These are phyloP conservation scores for Metarhizium sp. DNA, from an alignment of 2,329 filamentous ascomycete species.

Conservation along the genomic window DNA sequence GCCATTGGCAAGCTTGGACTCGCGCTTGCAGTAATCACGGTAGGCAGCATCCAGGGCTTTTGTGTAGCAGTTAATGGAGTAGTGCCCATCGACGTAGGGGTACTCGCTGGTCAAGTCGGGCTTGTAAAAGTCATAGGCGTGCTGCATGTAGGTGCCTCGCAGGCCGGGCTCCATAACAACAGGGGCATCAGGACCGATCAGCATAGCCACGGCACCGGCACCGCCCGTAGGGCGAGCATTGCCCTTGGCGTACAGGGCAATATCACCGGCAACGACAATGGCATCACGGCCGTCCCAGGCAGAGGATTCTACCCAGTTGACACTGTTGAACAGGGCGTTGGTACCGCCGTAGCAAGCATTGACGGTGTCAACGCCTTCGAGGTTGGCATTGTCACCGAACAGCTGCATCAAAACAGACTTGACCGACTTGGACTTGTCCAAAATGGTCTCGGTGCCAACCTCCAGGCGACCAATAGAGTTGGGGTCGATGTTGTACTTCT, in stretches of 20 bases:
- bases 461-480: slow-evolving; percentile 72
- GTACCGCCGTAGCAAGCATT: slow-evolving; percentile 85
- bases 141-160: slow-evolving; percentile 71
- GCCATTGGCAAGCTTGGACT: slow-evolving; percentile 47
- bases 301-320: slow-evolving; percentile 83
- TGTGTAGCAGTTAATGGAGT: slow-evolving; percentile 73
- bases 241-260: slow-evolving; percentile 78
- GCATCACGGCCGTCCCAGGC: slow-evolving; percentile 78
- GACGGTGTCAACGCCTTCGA: slow-evolving; percentile 74
- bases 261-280: slow-evolving; percentile 72
- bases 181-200: slow-evolving; percentile 70
- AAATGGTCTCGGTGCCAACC: slow-evolving; percentile 75
- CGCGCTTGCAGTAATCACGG: slow-evolving; percentile 68
- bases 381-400: slow-evolving; percentile 73
- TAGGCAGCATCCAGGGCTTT: slow-evolving; percentile 75
- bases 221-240: slow-evolving; percentile 73
- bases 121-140: slow-evolving; percentile 88
- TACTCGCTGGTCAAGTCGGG: slow-evolving; percentile 81
- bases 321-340: slow-evolving; percentile 72
- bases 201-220: slow-evolving; percentile 68
- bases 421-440: slow-evolving; percentile 88
- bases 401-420: slow-evolving; percentile 85
- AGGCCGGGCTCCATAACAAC: slow-evolving; percentile 70
- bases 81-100: slow-evolving; percentile 76
- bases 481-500: slow-evolving; percentile 75